phyloP scores from a whole-genome alignment of 2,329 filamentous ascomycete species.

The Trichoderma pleuroti region DNA sequence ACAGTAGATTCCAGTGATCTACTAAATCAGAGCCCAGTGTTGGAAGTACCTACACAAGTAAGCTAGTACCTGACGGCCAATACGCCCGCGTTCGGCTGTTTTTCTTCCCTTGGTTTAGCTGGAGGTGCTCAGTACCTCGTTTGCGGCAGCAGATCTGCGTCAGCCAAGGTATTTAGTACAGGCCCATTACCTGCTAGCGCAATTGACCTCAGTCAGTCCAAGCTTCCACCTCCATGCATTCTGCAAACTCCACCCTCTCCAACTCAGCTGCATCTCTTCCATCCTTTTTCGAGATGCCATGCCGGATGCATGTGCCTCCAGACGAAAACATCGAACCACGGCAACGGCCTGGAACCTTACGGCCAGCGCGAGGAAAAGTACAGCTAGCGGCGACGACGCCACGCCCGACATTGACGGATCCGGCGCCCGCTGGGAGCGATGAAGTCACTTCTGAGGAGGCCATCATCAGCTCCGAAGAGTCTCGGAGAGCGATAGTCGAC shows the following conservation, averaged over 20 bases:
- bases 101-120: neutral
- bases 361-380: neutral
- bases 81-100: neutral
- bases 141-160: neutral
- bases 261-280: neutral
- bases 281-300: neutral
- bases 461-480: neutral
- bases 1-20: neutral
- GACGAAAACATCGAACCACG: neutral
- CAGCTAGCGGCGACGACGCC: neutral
- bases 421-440: neutral
- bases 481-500: neutral
- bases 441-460: neutral
- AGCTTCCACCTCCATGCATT: neutral
- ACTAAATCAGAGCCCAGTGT: too few relatives aligned
- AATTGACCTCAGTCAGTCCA: neutral
- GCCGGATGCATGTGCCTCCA: neutral
- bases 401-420: neutral
- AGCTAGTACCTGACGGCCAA: neutral
- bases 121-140: neutral
- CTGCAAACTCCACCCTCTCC: neutral
- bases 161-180: neutral
- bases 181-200: neutral
- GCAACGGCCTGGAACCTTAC: neutral
- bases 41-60: too few relatives aligned